Percentiles rank a stretch among this genome's conserved stretches.
phyloP scores from a whole-genome alignment of 148 eudicot species.

The Gaultheria prostrata region DNA sequence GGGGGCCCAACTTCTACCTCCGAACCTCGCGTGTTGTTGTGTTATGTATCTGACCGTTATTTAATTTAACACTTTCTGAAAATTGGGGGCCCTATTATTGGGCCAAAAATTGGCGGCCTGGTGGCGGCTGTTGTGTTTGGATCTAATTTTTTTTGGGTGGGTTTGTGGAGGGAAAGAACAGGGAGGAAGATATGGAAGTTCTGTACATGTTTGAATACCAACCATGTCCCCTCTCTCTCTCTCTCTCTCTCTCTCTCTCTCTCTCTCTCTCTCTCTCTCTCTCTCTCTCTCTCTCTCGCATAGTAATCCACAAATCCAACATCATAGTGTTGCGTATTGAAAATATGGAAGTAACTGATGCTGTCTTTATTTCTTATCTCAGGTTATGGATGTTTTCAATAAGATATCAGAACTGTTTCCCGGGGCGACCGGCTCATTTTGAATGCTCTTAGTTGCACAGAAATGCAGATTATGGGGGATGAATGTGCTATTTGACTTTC shows the following conservation, averaged over 20 bases:
- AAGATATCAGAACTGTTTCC: constrained; percentile 94
- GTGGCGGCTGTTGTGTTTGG: not conserved
- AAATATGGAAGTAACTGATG: not conserved
- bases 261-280: too few relatives aligned
- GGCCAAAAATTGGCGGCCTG: too few relatives aligned
- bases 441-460: constrained; percentile 12
- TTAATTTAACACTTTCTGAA: too few relatives aligned
- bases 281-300: too few relatives aligned
- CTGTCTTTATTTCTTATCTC: constrained; percentile 5
- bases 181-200: not conserved
- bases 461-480: constrained; percentile 3
- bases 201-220: not conserved
- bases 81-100: too few relatives aligned
- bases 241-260: too few relatives aligned
- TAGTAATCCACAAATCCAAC: not conserved
- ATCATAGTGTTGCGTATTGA: not conserved
- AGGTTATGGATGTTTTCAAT: constrained; percentile 95
- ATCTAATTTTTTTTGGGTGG: not conserved
- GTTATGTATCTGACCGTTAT: too few relatives aligned
- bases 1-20: too few relatives aligned
- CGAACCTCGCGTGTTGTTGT: too few relatives aligned
- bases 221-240: not conserved
- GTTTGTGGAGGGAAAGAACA: not conserved
- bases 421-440: constrained; percentile 53
- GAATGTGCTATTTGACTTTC: constrained; percentile 9